Evolutionary conservation across 306 rosid genomes (phyloP), one percentile per base, ranked within the genome.

Genomic region (Abrus pulchellus): DNA sequence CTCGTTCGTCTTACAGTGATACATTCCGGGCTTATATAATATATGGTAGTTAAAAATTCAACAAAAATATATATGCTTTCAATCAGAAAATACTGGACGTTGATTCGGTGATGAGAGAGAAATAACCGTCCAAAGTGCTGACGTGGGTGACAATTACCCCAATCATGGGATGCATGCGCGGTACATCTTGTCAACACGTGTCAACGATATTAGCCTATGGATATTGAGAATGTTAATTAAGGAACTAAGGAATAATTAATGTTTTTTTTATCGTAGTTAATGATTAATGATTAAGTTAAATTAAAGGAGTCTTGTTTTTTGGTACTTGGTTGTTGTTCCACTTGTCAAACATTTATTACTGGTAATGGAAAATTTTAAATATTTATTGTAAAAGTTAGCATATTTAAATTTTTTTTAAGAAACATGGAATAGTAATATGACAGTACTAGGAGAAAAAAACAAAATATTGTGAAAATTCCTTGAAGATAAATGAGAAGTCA

Each of bases 81-180:
- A 12, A 65, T 52, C 43, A 48, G 34, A 66, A 49, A 78, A 78
- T 79, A 14, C 63, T 33, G 68, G 69, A 77, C 64, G 83, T 33
- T 76, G 84, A 80, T 85, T 66, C 0, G 3, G 2, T n/a, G 55
- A 68, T 49, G 61, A 52, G 67, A 62, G 61, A 43, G 28, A 27
- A 28, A 50, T 2, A 34, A 57, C 82, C 88, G 77, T 84, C 83
- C 81, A 69, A 83, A 44, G 10, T 67, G 83, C 79, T 87, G 88
- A 83, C 89, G 73, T 86, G 87, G 77, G 9, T 6, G 40, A 28
- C 82, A 30, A 36, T 2, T 49, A 57, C 20, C 82, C 84, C 80
- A 86, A 79, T 79, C 89, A 78, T 79, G 78, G 82, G 70, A 78
- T 68, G 53, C 33, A 49, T 78, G 38, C 67, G 80, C 67, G 78